Percentiles rank a stretch among this genome's conserved stretches.
phyloP scores from a whole-genome alignment of 2,329 filamentous ascomycete species.

The Podosphaera fusca region DNA sequence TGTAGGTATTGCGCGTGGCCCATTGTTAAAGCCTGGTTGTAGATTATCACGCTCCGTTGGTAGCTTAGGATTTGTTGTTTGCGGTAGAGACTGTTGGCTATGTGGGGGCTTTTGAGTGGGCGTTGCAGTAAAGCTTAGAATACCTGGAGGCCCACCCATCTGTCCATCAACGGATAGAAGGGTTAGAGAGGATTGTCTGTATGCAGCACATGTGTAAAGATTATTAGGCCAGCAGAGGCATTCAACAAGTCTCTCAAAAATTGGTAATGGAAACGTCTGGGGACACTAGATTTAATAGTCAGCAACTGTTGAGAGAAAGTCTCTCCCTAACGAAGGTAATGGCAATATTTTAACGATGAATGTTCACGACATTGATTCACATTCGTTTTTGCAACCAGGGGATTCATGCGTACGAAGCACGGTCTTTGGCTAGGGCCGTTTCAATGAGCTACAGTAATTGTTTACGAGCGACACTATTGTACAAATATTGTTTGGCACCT shows the following conservation, averaged over 20 bases:
- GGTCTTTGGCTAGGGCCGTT: no score
- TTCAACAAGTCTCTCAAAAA: constrained; percentile 2
- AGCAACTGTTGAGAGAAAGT: no score
- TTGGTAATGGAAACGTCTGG: no score
- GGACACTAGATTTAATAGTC: no score
- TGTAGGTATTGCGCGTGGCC: constrained; percentile 26
- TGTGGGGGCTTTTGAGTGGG: constrained; percentile 29
- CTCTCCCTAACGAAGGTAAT: no score
- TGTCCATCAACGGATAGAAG: constrained; percentile 12
- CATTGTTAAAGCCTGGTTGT: constrained; percentile 22
- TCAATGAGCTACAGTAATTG: no score
- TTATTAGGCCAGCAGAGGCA: constrained; percentile 8
- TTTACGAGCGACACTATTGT: no score
- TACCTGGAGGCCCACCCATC: constrained; percentile 20
- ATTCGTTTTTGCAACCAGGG: no score
- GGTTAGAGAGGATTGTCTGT: constrained; percentile 10
- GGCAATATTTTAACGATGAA: no score
- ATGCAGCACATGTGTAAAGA: constrained; percentile 13
- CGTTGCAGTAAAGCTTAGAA: constrained; percentile 30
- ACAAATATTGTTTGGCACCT: no score
- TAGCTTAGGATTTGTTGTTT: constrained; percentile 20
- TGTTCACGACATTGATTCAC: no score
- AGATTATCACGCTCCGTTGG: constrained; percentile 35
- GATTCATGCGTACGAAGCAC: no score
- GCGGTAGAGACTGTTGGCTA: constrained; percentile 20